Conservation (phyloP, 2,329 filamentous ascomycete genomes). For the Arthrinium phaeospermum region DNA sequence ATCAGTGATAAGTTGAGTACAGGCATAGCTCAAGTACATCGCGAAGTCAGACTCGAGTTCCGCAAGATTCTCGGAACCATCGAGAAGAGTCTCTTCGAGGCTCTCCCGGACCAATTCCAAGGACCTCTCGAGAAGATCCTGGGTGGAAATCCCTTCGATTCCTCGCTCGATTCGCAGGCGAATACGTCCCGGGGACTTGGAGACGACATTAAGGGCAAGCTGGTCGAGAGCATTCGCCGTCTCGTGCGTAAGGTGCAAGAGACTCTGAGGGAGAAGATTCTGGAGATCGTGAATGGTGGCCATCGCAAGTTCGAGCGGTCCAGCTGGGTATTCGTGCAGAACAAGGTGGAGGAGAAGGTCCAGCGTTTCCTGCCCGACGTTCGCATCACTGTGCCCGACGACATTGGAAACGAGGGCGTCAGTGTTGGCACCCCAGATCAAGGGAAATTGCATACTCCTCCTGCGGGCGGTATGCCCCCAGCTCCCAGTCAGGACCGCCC, state of each 20-base stretch:
- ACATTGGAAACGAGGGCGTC: slow-evolving; percentile 53
- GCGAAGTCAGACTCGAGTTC: slow-evolving; percentile 53
- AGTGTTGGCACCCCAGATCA: slow-evolving; percentile 47
- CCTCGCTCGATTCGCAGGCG: slow-evolving; percentile 42
- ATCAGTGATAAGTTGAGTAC: slow-evolving; percentile 55
- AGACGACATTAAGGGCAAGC: slow-evolving; percentile 50
- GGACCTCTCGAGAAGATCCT: slow-evolving; percentile 52
- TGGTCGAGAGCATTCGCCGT: slow-evolving; percentile 50
- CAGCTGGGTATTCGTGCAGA: slow-evolving; percentile 54
- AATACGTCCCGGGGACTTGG: slow-evolving; percentile 45
- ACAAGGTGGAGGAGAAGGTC: slow-evolving; percentile 51
- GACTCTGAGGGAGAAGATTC: slow-evolving; percentile 49
- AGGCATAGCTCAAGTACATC: slow-evolving; percentile 49
- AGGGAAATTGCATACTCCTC: slow-evolving; percentile 23
- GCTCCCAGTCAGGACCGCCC: neutral
- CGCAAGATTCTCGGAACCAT: slow-evolving; percentile 50
- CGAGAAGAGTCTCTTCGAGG: slow-evolving; percentile 52
- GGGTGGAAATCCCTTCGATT: slow-evolving; percentile 53
- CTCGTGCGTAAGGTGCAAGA: slow-evolving; percentile 53
- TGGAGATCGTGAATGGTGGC: slow-evolving; percentile 52
- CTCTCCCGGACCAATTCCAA: slow-evolving; percentile 50
- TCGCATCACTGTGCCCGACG: slow-evolving; percentile 51
- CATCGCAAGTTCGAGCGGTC: slow-evolving; percentile 53
- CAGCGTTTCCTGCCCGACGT: slow-evolving; percentile 53
- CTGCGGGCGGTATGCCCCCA: neutral